Percentiles rank a stretch among this genome's conserved stretches.
Conservation (phyloP, 306 rosid species). For the Ammopiptanthus mongolicus region DNA sequence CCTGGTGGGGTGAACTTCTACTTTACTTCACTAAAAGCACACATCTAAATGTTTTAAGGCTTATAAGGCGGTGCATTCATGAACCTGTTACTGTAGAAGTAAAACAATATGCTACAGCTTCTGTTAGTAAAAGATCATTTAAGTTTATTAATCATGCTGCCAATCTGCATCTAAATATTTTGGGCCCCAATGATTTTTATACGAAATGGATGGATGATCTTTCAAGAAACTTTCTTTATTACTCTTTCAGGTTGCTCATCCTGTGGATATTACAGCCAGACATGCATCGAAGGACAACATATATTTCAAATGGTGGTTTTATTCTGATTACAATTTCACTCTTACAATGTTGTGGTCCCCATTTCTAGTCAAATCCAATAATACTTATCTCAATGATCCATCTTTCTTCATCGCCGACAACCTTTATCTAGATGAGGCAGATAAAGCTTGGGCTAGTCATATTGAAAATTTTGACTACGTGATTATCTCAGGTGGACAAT, state of each 20-base stretch:
- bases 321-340: conserved; percentile 64
- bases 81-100: not conserved
- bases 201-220: not conserved
- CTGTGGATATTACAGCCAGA: conserved; percentile 41
- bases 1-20: too few species aligned
- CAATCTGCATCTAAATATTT: not conserved
- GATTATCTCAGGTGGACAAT: conserved; percentile 71
- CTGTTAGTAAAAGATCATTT: not conserved
- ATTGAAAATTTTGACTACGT: conserved; percentile 57
- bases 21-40: too few species aligned
- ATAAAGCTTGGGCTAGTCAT: conserved; percentile 43
- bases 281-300: conserved; percentile 11
- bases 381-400: conserved; percentile 31
- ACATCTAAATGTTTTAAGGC: too few species aligned
- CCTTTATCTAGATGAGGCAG: conserved; percentile 63
- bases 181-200: not conserved
- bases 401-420: conserved; percentile 38
- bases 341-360: conserved; percentile 69
- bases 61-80: not conserved
- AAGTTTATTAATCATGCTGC: not conserved
- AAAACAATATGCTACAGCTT: too few species aligned
- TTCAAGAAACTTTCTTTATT: not conserved
- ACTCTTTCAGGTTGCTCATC: conserved; percentile 48
- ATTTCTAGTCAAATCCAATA: conserved; percentile 44
- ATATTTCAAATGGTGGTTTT: conserved; percentile 49